These are phyloP conservation scores for Panicum virgatum DNA, from an alignment of 202 grass and related monocot genomes.

Conservation along the genomic window DNA sequence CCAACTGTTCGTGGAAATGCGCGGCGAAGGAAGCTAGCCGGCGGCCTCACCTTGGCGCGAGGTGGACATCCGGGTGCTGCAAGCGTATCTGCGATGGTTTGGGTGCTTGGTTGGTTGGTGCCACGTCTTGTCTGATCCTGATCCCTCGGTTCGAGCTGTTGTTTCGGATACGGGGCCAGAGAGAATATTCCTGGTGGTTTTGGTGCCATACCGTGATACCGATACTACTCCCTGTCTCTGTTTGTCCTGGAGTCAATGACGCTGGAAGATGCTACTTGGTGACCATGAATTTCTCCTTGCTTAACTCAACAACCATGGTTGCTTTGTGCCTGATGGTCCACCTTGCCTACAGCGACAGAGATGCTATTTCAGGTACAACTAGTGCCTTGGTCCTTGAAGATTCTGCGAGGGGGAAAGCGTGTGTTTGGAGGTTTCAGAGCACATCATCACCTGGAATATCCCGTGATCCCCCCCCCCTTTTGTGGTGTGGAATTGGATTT, in stretches of 20 bases:
- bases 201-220: neutral
- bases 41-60: neutral
- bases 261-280: neutral
- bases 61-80: neutral
- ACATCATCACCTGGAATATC: slow-evolving; percentile 33
- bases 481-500: neutral
- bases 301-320: neutral
- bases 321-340: neutral
- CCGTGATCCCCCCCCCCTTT: neutral
- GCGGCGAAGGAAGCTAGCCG: neutral
- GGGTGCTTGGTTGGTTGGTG: neutral
- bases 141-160: neutral
- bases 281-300: neutral
- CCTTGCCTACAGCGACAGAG: neutral
- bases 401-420: neutral
- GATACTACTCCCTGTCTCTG: neutral
- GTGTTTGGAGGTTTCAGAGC: neutral
- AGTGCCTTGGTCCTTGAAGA: neutral
- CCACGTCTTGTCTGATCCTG: neutral
- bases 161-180: neutral
- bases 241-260: neutral
- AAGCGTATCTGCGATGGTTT: neutral
- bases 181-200: slow-evolving; percentile 19
- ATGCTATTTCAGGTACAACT: neutral
- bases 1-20: slow-evolving; percentile 46